Evolutionary conservation across 352 stramenopile genomes (phyloP).

Genomic region (Phytophthora chlamydospora): DNA sequence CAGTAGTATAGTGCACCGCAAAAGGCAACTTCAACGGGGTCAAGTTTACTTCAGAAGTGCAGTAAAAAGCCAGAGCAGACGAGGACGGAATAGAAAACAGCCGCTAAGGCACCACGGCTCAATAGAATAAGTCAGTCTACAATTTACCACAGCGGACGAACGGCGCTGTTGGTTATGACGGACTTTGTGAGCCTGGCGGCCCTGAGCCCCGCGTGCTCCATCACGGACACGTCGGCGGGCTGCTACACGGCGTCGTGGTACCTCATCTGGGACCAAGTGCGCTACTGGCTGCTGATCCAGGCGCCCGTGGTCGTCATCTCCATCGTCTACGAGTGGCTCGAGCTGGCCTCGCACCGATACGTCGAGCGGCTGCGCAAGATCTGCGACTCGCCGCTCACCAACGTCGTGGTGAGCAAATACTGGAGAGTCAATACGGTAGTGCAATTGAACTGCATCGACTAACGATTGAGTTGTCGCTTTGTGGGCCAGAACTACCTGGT

Average conservation of each 20-base stretch:
- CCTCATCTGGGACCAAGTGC: conserved; percentile 82
- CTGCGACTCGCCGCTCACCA: conserved; percentile 74
- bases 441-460: not conserved
- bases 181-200: conserved; percentile 12
- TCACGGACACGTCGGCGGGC: conserved; percentile 54
- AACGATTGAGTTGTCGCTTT: not conserved
- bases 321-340: conserved; percentile 85
- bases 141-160: conserved; percentile 11
- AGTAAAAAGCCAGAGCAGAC: conserved; percentile 28
- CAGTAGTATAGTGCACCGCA: conserved; percentile 15
- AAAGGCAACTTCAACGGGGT: conserved; percentile 9
- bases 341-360: conserved; percentile 62
- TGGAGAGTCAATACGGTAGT: too few species aligned
- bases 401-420: conserved; percentile 55
- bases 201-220: conserved; percentile 47
- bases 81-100: conserved; percentile 18
- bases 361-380: conserved; percentile 71
- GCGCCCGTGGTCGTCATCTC: conserved; percentile 68
- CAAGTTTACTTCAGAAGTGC: conserved; percentile 13
- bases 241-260: conserved; percentile 88
- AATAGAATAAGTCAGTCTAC: conserved; percentile 7
- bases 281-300: conserved; percentile 82
- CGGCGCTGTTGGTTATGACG: conserved; percentile 10
- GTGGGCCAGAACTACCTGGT: conserved; percentile 70
- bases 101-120: conserved; percentile 1